These are phyloP conservation scores for Cubamyces lactineus DNA, from an alignment of 768 basidiomycete genomes.

Conservation along the genomic window DNA sequence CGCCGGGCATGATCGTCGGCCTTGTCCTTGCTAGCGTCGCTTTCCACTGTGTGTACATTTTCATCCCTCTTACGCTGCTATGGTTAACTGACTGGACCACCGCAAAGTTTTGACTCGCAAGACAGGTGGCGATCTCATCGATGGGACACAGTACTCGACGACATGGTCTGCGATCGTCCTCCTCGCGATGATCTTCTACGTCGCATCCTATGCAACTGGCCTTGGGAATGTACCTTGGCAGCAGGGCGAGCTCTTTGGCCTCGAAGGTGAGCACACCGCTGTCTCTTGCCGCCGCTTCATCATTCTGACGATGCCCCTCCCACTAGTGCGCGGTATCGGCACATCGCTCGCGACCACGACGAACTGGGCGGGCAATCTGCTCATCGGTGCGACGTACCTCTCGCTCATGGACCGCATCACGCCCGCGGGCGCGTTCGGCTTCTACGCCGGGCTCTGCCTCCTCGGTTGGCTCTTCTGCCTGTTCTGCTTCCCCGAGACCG, in stretches of 20 bases:
- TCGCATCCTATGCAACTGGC: constrained; percentile 80
- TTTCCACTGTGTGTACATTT: constrained; percentile 58
- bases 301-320: not conserved
- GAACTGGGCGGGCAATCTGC: constrained; percentile 78
- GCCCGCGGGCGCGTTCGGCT: constrained; percentile 74
- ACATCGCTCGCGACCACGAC: constrained; percentile 75
- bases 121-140: constrained; percentile 63
- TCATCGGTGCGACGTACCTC: constrained; percentile 81
- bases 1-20: constrained; percentile 74
- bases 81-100: not conserved
- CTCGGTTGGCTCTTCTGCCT: constrained; percentile 71
- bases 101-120: constrained; percentile 56
- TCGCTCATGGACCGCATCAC: constrained; percentile 76
- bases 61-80: not conserved
- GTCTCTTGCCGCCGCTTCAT: not conserved
- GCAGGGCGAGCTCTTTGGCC: constrained; percentile 80
- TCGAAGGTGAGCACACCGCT: constrained; percentile 55
- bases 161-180: constrained; percentile 71
- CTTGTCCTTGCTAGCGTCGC: constrained; percentile 64
- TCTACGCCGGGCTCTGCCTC: constrained; percentile 75
- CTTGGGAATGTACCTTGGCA: constrained; percentile 87
- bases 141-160: constrained; percentile 59
- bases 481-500: constrained; percentile 79
- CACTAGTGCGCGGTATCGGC: constrained; percentile 71
- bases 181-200: constrained; percentile 83